A percentile compares a stretch with the other conserved stretches of the same genome.
phyloP scores from a whole-genome alignment of 768 basidiomycete genomes.

The Lactarius hengduanensis region DNA sequence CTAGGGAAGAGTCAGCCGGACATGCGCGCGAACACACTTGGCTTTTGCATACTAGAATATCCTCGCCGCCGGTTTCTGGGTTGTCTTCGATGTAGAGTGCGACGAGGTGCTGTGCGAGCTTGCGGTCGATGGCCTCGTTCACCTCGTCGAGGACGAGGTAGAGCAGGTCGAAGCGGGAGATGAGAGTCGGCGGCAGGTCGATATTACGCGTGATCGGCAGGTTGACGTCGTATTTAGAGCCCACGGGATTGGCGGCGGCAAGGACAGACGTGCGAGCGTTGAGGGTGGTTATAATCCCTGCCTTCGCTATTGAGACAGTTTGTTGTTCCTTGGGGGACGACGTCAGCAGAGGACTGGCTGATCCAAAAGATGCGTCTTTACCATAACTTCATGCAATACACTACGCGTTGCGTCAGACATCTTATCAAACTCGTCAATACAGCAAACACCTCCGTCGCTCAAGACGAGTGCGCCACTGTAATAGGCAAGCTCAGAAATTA shows the following conservation, averaged over 20 bases:
- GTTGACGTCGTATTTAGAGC: slow-evolving; percentile 90
- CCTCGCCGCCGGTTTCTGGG: slow-evolving; percentile 61
- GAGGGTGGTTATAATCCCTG: slow-evolving; percentile 96
- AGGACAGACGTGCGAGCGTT: slow-evolving; percentile 98
- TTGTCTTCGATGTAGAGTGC: slow-evolving; percentile 91
- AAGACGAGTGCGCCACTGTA: slow-evolving; percentile 87
- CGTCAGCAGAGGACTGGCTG: not conserved
- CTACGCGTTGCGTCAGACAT: slow-evolving; percentile 98
- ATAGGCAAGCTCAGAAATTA: slow-evolving; percentile 4
- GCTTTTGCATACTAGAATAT: slow-evolving; percentile 69
- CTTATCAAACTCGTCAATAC: slow-evolving; percentile 99
- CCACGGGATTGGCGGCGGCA: slow-evolving; percentile 96
- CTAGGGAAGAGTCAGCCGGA: slow-evolving; percentile 40
- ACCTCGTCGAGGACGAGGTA: slow-evolving; percentile 95
- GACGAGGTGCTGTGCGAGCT: slow-evolving; percentile 89
- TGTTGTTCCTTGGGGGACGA: slow-evolving; percentile 80
- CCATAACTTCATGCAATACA: slow-evolving; percentile 99
- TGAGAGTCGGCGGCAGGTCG: slow-evolving; percentile 94
- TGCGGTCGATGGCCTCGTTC: slow-evolving; percentile 83
- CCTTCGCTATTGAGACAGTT: slow-evolving; percentile 98
- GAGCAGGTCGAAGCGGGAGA: slow-evolving; percentile 95
- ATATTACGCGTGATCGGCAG: slow-evolving; percentile 94
- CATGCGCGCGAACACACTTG: not conserved
- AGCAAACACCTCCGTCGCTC: slow-evolving; percentile 96
- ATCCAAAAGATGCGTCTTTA: slow-evolving; percentile 34